Conservation (phyloP, 2,329 filamentous ascomycete genomes). For the Xylariaceae sp. region DNA sequence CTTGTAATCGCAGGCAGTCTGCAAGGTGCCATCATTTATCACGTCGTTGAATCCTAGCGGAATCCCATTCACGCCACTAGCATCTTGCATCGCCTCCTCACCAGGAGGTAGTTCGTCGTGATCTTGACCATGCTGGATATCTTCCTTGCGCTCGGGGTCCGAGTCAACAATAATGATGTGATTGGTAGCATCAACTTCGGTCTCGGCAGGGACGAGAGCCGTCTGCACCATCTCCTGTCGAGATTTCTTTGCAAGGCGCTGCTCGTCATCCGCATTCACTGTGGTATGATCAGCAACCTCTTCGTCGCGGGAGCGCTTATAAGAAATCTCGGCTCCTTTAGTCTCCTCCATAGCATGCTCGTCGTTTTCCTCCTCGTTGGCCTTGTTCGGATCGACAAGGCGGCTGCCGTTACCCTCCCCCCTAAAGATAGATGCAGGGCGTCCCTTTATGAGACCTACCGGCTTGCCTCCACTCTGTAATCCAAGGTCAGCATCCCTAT, state of each 20-base stretch:
- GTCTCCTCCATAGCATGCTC: background rate
- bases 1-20: no score
- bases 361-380: background rate
- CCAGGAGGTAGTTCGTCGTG: background rate
- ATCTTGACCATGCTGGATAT: background rate
- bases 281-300: background rate
- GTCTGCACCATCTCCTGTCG: background rate
- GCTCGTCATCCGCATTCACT: background rate
- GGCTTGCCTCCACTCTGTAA: slow-evolving; percentile 47
- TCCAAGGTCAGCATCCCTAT: background rate
- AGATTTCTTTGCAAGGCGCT: background rate
- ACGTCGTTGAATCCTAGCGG: no score
- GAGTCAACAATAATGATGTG: background rate
- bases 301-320: slow-evolving; percentile 4
- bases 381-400: background rate
- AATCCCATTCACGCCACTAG: no score
- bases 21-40: no score
- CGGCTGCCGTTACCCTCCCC: background rate
- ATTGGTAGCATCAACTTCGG: background rate
- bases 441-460: slow-evolving; percentile 37
- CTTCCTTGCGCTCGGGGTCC: background rate
- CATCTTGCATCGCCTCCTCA: no score
- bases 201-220: background rate
- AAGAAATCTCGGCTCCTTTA: background rate
- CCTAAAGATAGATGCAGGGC: background rate